Conservation (phyloP, 306 rosid species). For the Corylus avellana region DNA sequence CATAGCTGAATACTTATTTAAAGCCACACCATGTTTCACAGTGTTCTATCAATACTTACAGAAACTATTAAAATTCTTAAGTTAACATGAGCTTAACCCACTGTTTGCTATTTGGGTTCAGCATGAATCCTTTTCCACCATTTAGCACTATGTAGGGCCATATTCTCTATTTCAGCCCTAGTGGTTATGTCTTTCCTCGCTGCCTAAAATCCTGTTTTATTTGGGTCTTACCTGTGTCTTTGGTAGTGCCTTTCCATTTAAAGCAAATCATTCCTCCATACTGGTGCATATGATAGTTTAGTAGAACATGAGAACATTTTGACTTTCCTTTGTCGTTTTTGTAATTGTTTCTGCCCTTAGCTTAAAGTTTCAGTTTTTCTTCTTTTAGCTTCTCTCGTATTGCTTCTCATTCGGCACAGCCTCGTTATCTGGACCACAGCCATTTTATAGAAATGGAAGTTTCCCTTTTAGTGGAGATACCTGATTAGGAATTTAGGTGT, state of each 20-base stretch:
- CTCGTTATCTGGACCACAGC: not conserved
- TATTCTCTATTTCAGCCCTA: not conserved
- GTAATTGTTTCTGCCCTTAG: not conserved
- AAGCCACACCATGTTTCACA: not conserved
- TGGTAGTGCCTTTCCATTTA: not conserved
- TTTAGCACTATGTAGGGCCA: not conserved
- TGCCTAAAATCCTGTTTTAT: not conserved
- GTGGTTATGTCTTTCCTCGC: too few relatives aligned
- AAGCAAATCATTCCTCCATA: not conserved
- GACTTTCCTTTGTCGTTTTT: too few relatives aligned
- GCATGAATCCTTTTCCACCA: not conserved
- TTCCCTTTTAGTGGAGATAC: not conserved
- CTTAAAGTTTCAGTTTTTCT: not conserved
- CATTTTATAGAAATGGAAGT: not conserved
- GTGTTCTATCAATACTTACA: not conserved
- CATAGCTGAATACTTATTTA: not conserved
- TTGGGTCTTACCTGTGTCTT: not conserved
- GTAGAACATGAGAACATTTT: too few relatives aligned
- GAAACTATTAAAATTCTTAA: not conserved
- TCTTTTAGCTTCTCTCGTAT: not conserved
- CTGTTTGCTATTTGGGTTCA: not conserved
- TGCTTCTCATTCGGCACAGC: not conserved
- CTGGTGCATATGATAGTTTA: too few relatives aligned
- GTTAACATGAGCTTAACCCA: not conserved
- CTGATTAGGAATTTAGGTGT: not conserved